phyloP scores from a whole-genome alignment of 129 eudicot genomes.

The Erigeron canadensis region DNA sequence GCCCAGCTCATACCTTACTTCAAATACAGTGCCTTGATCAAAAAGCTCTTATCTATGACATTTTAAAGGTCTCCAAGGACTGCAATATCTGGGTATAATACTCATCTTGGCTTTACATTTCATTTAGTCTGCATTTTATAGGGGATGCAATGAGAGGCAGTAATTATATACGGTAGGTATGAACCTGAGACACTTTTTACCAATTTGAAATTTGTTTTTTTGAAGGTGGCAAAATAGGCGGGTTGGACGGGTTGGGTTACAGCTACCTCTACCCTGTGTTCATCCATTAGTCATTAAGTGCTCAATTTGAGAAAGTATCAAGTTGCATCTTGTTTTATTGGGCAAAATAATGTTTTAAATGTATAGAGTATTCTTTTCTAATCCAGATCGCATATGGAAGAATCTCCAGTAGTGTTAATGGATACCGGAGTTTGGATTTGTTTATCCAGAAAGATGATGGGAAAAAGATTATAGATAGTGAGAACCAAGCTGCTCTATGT shows the following conservation, averaged over 20 bases:
- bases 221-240: background rate
- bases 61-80: slow-evolving; percentile 64
- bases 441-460: slow-evolving; percentile 71
- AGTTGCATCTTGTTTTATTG: no score
- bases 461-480: slow-evolving; percentile 66
- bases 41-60: slow-evolving; percentile 70
- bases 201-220: background rate
- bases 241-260: background rate
- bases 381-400: slow-evolving; percentile 76
- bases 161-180: background rate
- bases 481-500: slow-evolving; percentile 47
- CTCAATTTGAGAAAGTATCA: no score
- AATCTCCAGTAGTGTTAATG: slow-evolving; percentile 48
- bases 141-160: background rate
- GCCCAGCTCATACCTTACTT: slow-evolving; percentile 77
- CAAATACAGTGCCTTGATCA: slow-evolving; percentile 76
- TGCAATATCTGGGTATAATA: slow-evolving; percentile 52
- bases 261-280: no score
- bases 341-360: background rate
- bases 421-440: slow-evolving; percentile 66
- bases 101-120: background rate
- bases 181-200: background rate
- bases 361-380: background rate
- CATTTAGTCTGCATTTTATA: background rate
- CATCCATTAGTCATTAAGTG: no score